These are phyloP conservation scores for Scedosporium minutisporum DNA, from an alignment of 2,329 filamentous ascomycete species.

Conservation along the genomic window DNA sequence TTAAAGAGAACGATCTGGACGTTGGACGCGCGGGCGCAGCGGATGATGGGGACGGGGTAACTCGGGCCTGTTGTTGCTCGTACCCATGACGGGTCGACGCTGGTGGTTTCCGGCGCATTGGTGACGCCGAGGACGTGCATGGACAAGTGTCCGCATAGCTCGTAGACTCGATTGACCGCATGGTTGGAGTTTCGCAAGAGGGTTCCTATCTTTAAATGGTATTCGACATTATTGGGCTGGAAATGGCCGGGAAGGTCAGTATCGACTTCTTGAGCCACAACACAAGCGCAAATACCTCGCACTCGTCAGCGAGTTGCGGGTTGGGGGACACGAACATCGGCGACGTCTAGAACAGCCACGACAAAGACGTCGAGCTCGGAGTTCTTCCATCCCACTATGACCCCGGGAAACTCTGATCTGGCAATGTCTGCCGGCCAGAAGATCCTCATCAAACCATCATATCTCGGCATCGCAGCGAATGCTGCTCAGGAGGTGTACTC, in stretches of 20 bases:
- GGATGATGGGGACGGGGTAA: conserved; percentile 57
- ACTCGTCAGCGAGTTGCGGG: not conserved
- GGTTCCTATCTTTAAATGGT: conserved; percentile 73
- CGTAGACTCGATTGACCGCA: conserved; percentile 68
- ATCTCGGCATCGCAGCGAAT: conserved; percentile 52
- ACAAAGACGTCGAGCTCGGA: conserved; percentile 86
- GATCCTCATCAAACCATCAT: conserved; percentile 90
- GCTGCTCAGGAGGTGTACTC: conserved; percentile 12
- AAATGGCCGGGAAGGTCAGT: conserved; percentile 10
- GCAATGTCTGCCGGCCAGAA: conserved; percentile 92
- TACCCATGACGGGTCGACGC: conserved; percentile 61
- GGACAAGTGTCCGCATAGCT: conserved; percentile 70
- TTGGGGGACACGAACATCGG: conserved; percentile 54
- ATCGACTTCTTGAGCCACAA: conserved; percentile 8
- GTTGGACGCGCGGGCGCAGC: conserved; percentile 60
- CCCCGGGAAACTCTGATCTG: conserved; percentile 62
- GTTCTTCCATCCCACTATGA: conserved; percentile 93
- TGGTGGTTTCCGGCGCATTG: conserved; percentile 47
- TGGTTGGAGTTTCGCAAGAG: conserved; percentile 77
- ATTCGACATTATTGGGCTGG: conserved; percentile 71
- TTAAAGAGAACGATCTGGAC: conserved; percentile 87
- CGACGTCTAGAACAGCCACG: conserved; percentile 78
- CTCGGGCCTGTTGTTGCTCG: conserved; percentile 45
- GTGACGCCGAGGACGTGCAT: conserved; percentile 81
- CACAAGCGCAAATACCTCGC: not conserved